A percentile compares a stretch with the other conserved stretches of the same genome.
Evolutionary conservation across 495 filamentous ascomycete genomes (phyloP).

Genomic region (Aspergillus biplanus): DNA sequence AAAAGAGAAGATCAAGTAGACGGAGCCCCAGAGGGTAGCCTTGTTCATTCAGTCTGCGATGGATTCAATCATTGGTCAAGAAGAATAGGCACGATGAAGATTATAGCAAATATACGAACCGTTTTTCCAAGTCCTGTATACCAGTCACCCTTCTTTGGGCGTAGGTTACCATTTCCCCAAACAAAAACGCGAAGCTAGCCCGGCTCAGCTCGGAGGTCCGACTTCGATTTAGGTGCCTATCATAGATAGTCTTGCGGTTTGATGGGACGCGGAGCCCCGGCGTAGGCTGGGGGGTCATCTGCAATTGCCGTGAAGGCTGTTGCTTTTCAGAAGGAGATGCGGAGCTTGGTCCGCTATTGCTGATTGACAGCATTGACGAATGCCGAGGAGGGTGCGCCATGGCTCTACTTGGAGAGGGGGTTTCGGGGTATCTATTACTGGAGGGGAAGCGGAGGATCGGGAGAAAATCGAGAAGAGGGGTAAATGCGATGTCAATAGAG

Average conservation of each 20-base stretch:
- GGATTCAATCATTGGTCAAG: neutral
- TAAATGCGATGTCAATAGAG: too few relatives aligned
- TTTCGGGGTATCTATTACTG: too few relatives aligned
- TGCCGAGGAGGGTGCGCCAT: conserved; percentile 45
- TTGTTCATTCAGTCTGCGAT: conserved; percentile 80
- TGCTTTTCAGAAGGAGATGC: conserved; percentile 33
- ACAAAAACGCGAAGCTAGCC: conserved; percentile 92
- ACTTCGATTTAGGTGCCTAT: conserved; percentile 88
- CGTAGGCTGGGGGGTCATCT: conserved; percentile 39
- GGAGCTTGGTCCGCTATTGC: conserved; percentile 33
- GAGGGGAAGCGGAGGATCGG: too few relatives aligned
- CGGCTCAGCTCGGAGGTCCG: conserved; percentile 86
- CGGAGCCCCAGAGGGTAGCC: conserved; percentile 94
- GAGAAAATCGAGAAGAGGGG: too few relatives aligned
- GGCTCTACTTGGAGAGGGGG: conserved; percentile 8
- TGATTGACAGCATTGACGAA: conserved; percentile 44
- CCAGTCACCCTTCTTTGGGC: conserved; percentile 88
- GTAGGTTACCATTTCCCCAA: conserved; percentile 96
- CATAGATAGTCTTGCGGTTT: conserved; percentile 96
- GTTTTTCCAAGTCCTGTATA: conserved; percentile 90
- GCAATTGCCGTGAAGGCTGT: conserved; percentile 36
- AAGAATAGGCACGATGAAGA: neutral
- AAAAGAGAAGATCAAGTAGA: conserved; percentile 92
- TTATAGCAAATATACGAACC: conserved; percentile 52
- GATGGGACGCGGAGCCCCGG: conserved; percentile 89